Conservation (phyloP, 495 filamentous ascomycete genomes). For the Tuber brumale region DNA sequence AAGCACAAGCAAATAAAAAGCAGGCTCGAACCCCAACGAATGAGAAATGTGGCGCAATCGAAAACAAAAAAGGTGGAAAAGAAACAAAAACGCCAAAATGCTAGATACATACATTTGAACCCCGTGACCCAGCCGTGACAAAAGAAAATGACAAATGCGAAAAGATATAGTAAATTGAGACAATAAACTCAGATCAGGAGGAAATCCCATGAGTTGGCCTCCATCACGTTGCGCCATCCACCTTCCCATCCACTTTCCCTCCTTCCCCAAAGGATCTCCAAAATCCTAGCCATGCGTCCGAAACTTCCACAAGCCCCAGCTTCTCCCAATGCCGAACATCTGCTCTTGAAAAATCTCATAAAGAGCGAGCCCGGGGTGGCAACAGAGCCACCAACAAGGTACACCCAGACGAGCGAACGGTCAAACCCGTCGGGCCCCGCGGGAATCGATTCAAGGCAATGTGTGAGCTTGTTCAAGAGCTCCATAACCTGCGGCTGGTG, state of each 20-base stretch:
- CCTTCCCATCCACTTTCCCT: constrained; percentile 55
- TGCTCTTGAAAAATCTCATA: constrained; percentile 63
- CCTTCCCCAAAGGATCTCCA: constrained; percentile 76
- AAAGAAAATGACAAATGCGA: constrained; percentile 25
- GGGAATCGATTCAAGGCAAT: constrained; percentile 69
- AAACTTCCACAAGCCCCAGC: constrained; percentile 74
- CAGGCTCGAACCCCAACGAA: constrained; percentile 20
- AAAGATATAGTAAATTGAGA: constrained; percentile 22
- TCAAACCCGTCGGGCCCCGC: constrained; percentile 76
- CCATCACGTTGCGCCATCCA: constrained; percentile 94
- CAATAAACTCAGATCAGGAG: constrained; percentile 64
- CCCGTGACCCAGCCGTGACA: constrained; percentile 18
- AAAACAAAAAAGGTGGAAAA: constrained; percentile 15
- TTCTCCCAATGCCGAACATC: constrained; percentile 64
- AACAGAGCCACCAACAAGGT: constrained; percentile 74
- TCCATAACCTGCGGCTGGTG: constrained; percentile 61
- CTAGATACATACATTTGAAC: constrained; percentile 31
- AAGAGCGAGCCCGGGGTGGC: constrained; percentile 64
- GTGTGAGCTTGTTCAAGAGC: constrained; percentile 66
- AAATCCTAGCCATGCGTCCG: constrained; percentile 68
- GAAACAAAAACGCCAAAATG: constrained; percentile 34
- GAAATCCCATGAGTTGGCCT: constrained; percentile 83
- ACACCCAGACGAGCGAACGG: constrained; percentile 85
- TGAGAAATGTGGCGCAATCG: constrained; percentile 7
- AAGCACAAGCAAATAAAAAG: constrained; percentile 26